phyloP scores from a whole-genome alignment of 2,329 filamentous ascomycete genomes.

The Emmonsia crescens region DNA sequence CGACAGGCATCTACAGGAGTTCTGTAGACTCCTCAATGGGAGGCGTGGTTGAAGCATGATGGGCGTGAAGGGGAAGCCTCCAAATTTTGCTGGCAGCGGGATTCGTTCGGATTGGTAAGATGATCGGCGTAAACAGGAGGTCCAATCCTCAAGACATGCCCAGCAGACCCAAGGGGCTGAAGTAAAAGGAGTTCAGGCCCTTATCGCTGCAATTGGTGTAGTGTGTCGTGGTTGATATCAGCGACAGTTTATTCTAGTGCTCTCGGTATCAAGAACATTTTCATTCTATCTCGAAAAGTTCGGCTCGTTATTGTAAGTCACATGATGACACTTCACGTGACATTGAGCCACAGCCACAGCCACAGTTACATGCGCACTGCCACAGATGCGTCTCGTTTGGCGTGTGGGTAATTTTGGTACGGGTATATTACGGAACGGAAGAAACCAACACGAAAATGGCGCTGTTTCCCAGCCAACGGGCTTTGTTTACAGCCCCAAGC shows the following conservation, averaged over 20 bases:
- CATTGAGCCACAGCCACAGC: background rate
- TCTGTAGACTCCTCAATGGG: conserved; percentile 42
- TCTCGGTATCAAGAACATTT: background rate
- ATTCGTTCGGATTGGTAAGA: background rate
- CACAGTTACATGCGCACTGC: background rate
- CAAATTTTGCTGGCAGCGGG: background rate
- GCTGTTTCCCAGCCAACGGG: conserved; percentile 1
- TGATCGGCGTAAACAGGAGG: background rate
- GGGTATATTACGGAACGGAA: background rate
- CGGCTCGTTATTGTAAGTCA: background rate
- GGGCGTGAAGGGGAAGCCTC: background rate
- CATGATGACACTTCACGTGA: background rate
- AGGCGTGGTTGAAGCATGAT: conserved; percentile 58
- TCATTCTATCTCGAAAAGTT: background rate
- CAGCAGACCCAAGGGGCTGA: background rate
- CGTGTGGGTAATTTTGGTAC: background rate
- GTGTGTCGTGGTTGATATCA: background rate
- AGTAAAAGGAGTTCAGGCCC: background rate
- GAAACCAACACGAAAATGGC: background rate
- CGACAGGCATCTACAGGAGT: conserved; percentile 38
- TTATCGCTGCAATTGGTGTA: background rate
- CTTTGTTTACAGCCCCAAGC: background rate
- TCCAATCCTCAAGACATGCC: background rate
- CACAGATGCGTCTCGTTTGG: background rate
- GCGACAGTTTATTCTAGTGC: background rate